Evolutionary conservation across 2,329 filamentous ascomycete genomes (phyloP).

Genomic region (Calonectria pteridis): DNA sequence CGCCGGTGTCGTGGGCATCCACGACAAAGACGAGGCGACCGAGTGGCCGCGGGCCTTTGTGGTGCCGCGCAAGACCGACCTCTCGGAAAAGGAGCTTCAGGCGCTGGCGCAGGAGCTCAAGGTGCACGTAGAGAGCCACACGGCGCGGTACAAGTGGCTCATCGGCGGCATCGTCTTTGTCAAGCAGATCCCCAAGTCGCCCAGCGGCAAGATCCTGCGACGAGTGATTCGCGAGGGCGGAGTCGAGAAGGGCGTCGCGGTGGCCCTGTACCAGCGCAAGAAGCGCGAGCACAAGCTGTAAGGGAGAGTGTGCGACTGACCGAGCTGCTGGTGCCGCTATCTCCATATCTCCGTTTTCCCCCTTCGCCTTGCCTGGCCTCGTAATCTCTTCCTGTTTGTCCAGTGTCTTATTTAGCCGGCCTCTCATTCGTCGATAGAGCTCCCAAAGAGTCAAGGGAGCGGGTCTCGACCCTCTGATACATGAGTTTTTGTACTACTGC

Average conservation of each 20-base stretch:
- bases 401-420: constrained; percentile 2
- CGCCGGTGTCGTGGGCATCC: constrained; percentile 73
- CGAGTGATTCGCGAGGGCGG: constrained; percentile 57
- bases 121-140: constrained; percentile 68
- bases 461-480: neutral
- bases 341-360: neutral
- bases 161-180: constrained; percentile 79
- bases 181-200: constrained; percentile 78
- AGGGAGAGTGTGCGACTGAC: neutral
- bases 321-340: neutral
- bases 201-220: constrained; percentile 63
- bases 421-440: constrained; percentile 2
- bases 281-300: constrained; percentile 33
- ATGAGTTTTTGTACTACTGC: neutral
- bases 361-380: too few species aligned
- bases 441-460: neutral
- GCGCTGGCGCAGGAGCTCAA: constrained; percentile 67
- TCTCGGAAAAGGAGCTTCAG: constrained; percentile 53
- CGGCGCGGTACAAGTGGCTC: constrained; percentile 75
- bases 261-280: constrained; percentile 43
- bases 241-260: constrained; percentile 50
- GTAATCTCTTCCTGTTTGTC: neutral
- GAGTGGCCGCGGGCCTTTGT: constrained; percentile 75
- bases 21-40: constrained; percentile 66
- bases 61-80: constrained; percentile 50